These are phyloP conservation scores for Wickerhamiella parazyma DNA, from an alignment of 805 yeast genomes.

Conservation along the genomic window DNA sequence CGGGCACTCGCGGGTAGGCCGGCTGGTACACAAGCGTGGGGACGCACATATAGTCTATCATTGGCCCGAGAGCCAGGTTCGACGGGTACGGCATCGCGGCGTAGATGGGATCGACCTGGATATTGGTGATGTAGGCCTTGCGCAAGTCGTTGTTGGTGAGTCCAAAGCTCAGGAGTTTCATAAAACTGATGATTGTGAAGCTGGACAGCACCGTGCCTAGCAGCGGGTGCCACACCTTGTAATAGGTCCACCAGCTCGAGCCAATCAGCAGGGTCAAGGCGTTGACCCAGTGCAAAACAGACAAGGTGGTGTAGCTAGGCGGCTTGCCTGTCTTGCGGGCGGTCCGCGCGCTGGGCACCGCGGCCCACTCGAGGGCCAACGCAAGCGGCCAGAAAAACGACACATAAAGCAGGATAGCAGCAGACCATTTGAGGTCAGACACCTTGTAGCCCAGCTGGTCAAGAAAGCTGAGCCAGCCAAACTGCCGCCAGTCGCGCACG, in stretches of 20 bases:
- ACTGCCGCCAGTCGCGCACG: conserved; percentile 27
- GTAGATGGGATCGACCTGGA: conserved; percentile 26
- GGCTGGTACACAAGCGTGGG: conserved; percentile 39
- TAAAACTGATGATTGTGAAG: conserved; percentile 30
- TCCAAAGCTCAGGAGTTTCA: conserved; percentile 32
- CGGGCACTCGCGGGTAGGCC: conserved; percentile 30
- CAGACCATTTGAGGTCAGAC: conserved; percentile 22
- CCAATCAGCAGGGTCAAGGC: conserved; percentile 13
- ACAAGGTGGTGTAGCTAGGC: conserved; percentile 23
- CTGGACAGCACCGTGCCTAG: conserved; percentile 33
- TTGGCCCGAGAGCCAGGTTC: conserved; percentile 28
- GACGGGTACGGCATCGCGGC: conserved; percentile 27
- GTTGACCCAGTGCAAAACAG: conserved; percentile 25
- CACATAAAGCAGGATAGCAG: conserved; percentile 21
- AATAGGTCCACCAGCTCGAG: conserved; percentile 19
- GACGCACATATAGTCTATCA: conserved; percentile 32
- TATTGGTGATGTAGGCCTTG: conserved; percentile 20
- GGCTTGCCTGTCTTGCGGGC: conserved; percentile 16
- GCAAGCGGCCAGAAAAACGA: conserved; percentile 29
- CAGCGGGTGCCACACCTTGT: conserved; percentile 29
- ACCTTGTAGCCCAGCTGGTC: conserved; percentile 23
- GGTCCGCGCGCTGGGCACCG: conserved; percentile 15
- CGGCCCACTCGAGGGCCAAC: conserved; percentile 25
- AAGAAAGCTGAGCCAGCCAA: conserved; percentile 27
- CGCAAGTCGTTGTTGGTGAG: conserved; percentile 34